Conservation (phyloP, 2,329 filamentous ascomycete species). For the Pseudogymnoascus sp. region DNA sequence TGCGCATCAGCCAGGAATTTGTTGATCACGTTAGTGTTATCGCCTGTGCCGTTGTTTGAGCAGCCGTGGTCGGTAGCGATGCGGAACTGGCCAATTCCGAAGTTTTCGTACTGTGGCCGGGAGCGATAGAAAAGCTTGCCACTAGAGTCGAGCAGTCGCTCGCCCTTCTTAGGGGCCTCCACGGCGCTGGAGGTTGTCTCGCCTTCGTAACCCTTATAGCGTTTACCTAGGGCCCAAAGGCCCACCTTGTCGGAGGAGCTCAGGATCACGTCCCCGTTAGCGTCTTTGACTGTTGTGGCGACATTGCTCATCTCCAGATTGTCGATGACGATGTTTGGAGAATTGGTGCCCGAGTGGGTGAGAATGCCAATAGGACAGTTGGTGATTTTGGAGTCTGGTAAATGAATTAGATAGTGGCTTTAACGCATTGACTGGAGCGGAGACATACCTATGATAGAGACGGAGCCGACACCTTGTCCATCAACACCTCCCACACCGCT, state of each 20-base stretch:
- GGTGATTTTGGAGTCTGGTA: slow-evolving; percentile 34
- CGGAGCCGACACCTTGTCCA: slow-evolving; percentile 43
- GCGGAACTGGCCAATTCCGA: slow-evolving; percentile 34
- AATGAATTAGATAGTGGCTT: too few relatives aligned
- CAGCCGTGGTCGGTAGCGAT: slow-evolving; percentile 42
- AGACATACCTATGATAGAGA: slow-evolving; percentile 45
- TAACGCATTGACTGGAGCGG: too few relatives aligned
- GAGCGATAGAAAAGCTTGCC: slow-evolving; percentile 42
- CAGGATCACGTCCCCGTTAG: slow-evolving; percentile 47
- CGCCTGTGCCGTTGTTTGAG: slow-evolving; percentile 48
- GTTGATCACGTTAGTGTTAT: slow-evolving; percentile 18
- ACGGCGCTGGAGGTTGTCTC: slow-evolving; percentile 32
- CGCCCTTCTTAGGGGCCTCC: slow-evolving; percentile 28
- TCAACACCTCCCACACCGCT: slow-evolving; percentile 31
- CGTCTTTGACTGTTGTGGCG: slow-evolving; percentile 53
- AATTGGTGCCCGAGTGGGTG: slow-evolving; percentile 43
- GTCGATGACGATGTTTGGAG: slow-evolving; percentile 65
- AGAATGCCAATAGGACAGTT: slow-evolving; percentile 42
- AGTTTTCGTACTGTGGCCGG: slow-evolving; percentile 46
- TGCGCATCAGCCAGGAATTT: too few relatives aligned
- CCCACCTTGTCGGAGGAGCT: slow-evolving; percentile 42
- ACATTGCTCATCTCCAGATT: slow-evolving; percentile 73
- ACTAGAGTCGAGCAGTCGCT: slow-evolving; percentile 38
- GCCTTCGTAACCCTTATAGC: slow-evolving; percentile 40
- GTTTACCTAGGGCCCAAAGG: slow-evolving; percentile 71